phyloP scores from a whole-genome alignment of 805 yeast genomes.

The Cyberlindnera euphorbiiphila region DNA sequence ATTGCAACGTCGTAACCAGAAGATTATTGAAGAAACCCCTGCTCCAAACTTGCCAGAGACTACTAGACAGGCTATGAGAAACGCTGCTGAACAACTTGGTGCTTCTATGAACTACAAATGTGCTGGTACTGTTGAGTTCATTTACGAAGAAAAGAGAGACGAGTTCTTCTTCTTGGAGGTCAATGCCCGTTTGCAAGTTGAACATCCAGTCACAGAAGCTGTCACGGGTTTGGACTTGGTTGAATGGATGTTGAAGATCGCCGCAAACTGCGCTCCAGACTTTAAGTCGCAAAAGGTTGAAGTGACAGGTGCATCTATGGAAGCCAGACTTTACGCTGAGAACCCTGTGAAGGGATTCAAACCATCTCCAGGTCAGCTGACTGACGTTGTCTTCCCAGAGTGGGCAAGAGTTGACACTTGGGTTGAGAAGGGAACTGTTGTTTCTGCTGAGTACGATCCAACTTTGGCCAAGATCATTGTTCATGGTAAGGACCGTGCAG shows the following conservation, averaged over 20 bases:
- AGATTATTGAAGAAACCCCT: conserved; percentile 95
- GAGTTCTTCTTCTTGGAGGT: conserved; percentile 95
- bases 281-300: conserved; percentile 51
- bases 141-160: conserved; percentile 81
- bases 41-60: conserved; percentile 88
- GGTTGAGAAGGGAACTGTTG: conserved; percentile 82
- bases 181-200: conserved; percentile 94
- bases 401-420: conserved; percentile 96
- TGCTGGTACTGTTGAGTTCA: conserved; percentile 97
- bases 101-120: conserved; percentile 84
- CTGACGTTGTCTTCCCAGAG: conserved; percentile 78
- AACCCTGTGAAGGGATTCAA: conserved; percentile 92
- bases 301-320: conserved; percentile 89
- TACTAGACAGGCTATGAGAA: conserved; percentile 71
- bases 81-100: conserved; percentile 81
- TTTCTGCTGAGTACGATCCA: conserved; percentile 94
- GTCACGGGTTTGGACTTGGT: conserved; percentile 93
- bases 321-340: conserved; percentile 94
- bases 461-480: conserved; percentile 95
- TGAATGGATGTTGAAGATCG: conserved; percentile 94
- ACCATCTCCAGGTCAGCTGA: conserved; percentile 95
- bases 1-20: conserved; percentile 94
- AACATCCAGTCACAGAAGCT: conserved; percentile 95
- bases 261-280: conserved; percentile 85
- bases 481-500: conserved; percentile 84